Evolutionary conservation across 108 stramenopile species (phyloP).

Genomic region (Phaeodactylum tricornutum): DNA sequence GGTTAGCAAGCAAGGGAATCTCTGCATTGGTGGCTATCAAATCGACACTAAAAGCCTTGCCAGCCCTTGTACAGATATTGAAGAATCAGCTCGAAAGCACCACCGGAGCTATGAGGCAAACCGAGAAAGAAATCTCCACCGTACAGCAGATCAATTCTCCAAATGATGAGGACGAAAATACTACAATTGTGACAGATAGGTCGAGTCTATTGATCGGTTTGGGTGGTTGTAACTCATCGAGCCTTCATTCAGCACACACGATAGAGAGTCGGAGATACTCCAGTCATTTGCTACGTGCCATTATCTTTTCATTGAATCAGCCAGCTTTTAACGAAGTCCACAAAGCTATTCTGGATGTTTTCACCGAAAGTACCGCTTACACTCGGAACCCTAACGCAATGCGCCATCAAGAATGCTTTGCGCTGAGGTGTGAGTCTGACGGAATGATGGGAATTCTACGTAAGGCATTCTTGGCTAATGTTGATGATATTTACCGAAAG

Average conservation of each 20-base stretch:
- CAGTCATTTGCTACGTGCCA: conserved; percentile 68
- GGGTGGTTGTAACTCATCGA: too few relatives aligned
- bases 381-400: conserved; percentile 70
- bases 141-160: too few relatives aligned
- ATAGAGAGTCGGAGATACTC: not conserved
- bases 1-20: conserved; percentile 75
- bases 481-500: conserved; percentile 83
- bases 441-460: conserved; percentile 82
- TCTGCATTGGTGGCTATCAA: conserved; percentile 81
- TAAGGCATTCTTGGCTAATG: conserved; percentile 77
- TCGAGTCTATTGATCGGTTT: conserved; percentile 62
- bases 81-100: conserved; percentile 33
- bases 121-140: conserved; percentile 8
- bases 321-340: conserved; percentile 55
- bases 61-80: conserved; percentile 50
- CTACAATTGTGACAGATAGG: conserved; percentile 1
- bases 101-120: conserved; percentile 5
- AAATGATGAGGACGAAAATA: conserved; percentile 8
- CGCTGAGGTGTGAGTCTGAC: conserved; percentile 70
- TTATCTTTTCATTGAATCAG: conserved; percentile 58
- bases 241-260: not conserved
- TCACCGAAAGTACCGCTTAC: conserved; percentile 68
- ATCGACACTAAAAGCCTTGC: conserved; percentile 54
- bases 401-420: conserved; percentile 89
- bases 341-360: conserved; percentile 44